Conservation (phyloP, 106 monocot species). For the Apostasia ramifera region DNA sequence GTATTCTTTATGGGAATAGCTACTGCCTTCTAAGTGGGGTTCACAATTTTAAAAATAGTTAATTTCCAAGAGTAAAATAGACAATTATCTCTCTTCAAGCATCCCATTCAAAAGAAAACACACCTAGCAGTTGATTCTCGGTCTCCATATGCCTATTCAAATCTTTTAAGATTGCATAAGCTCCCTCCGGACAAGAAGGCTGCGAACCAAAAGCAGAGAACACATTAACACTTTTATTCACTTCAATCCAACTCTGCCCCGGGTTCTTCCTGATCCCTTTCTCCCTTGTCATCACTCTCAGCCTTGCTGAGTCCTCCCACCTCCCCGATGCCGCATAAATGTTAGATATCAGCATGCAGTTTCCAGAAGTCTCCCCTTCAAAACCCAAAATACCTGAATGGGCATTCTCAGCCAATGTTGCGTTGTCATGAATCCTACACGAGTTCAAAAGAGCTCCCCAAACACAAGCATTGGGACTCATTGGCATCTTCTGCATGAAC, state of each 20-base stretch:
- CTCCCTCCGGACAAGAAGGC: constrained; percentile 20
- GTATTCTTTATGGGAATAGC: too few species aligned
- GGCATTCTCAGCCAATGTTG: constrained; percentile 20
- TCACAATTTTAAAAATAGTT: too few species aligned
- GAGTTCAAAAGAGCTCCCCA: constrained; percentile 62
- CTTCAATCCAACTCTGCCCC: constrained; percentile 53
- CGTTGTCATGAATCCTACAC: constrained; percentile 39
- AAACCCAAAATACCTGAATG: constrained; percentile 8
- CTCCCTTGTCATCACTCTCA: constrained; percentile 35
- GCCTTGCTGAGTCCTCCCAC: constrained; percentile 41
- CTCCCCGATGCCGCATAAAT: constrained; percentile 36
- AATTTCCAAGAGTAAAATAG: too few species aligned
- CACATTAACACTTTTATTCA: constrained; percentile 25
- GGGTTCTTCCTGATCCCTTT: constrained; percentile 43
- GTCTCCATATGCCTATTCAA: constrained; percentile 34
- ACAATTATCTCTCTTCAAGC: constrained; percentile 1
- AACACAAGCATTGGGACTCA: constrained; percentile 54
- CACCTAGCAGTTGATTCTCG: constrained; percentile 5
- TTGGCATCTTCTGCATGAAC: constrained; percentile 41
- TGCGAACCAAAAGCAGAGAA: constrained; percentile 31
- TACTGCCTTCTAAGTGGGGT: too few species aligned
- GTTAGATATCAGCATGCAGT: constrained; percentile 42
- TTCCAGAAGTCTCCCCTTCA: constrained; percentile 30
- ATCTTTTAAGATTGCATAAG: constrained; percentile 21
- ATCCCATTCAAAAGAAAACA: background rate